phyloP scores from a whole-genome alignment of 1,284 basidiomycete species.

The Ceratobasidium papillatum region DNA sequence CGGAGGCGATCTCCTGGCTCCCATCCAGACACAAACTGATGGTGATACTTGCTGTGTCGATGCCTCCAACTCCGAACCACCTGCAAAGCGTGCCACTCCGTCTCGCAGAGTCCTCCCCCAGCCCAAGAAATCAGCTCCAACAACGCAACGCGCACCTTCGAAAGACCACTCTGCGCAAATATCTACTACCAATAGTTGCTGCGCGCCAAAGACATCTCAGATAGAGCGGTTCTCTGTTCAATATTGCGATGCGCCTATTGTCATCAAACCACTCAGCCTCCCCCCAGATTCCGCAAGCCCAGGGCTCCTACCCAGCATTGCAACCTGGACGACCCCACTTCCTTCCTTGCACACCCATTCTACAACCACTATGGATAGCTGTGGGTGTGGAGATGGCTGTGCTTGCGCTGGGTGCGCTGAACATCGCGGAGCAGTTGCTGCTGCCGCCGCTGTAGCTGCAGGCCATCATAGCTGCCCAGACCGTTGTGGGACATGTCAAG shows the following conservation, averaged over 20 bases:
- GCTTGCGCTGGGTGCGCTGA: slow-evolving; percentile 32
- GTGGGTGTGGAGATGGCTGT: slow-evolving; percentile 30
- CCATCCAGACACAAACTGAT: slow-evolving; percentile 9
- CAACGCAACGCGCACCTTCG: neutral
- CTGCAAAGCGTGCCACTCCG: slow-evolving; percentile 5
- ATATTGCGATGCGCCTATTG: slow-evolving; percentile 11
- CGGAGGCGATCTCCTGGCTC: slow-evolving; percentile 10
- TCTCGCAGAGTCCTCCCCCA: slow-evolving; percentile 23
- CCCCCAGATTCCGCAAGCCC: slow-evolving; percentile 20
- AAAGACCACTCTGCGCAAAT: neutral
- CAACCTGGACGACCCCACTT: slow-evolving; percentile 34
- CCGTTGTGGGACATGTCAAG: slow-evolving; percentile 35
- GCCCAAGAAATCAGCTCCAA: slow-evolving; percentile 10
- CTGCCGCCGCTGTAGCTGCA: slow-evolving; percentile 24
- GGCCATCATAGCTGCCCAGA: slow-evolving; percentile 38
- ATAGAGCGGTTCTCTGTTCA: neutral
- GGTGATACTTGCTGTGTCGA: slow-evolving; percentile 1
- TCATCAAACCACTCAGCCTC: slow-evolving; percentile 34
- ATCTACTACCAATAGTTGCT: slow-evolving; percentile 14
- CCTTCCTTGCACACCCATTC: slow-evolving; percentile 19
- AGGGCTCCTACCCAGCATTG: slow-evolving; percentile 26
- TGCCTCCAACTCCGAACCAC: neutral
- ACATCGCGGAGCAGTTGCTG: slow-evolving; percentile 34
- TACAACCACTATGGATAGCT: slow-evolving; percentile 31
- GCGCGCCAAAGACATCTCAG: slow-evolving; percentile 18